Evolutionary conservation across 2,329 filamentous ascomycete genomes (phyloP).

Genomic region (Cladophialophora chaetospira): DNA sequence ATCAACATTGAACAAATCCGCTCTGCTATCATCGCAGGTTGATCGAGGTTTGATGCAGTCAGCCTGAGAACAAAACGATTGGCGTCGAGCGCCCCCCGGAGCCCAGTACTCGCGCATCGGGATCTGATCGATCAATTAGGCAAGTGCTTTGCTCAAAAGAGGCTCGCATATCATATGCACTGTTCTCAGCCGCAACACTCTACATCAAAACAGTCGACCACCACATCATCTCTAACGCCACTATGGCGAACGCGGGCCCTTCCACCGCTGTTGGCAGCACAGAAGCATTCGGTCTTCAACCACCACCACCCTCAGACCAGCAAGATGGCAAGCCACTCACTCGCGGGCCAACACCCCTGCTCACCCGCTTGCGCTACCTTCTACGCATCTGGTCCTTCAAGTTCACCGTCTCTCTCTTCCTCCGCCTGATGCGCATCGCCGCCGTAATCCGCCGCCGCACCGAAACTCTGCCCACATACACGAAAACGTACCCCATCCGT

Average conservation of each 20-base stretch:
- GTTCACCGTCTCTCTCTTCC: conserved; percentile 21
- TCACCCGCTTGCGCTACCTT: conserved; percentile 24
- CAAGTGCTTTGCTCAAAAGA: no score
- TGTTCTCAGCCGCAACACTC: no score
- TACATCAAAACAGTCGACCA: background rate
- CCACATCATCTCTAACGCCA: background rate
- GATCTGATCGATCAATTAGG: no score
- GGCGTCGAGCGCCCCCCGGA: no score
- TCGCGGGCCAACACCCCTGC: background rate
- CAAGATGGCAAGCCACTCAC: background rate
- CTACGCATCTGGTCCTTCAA: conserved; percentile 33
- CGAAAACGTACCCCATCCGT: conserved; percentile 36
- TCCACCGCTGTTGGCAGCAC: background rate
- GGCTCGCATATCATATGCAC: no score
- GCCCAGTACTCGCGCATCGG: no score
- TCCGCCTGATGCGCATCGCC: conserved; percentile 19
- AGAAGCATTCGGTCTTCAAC: background rate
- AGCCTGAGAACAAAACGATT: no score
- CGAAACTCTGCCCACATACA: conserved; percentile 26
- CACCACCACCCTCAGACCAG: background rate
- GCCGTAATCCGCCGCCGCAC: conserved; percentile 8
- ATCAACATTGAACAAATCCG: no score
- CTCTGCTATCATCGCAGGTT: no score
- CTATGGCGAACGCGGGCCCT: background rate
- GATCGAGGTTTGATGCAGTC: no score